These are phyloP conservation scores for Stephanodiscus minutulus DNA, from an alignment of 108 stramenopile species.

Conservation along the genomic window DNA sequence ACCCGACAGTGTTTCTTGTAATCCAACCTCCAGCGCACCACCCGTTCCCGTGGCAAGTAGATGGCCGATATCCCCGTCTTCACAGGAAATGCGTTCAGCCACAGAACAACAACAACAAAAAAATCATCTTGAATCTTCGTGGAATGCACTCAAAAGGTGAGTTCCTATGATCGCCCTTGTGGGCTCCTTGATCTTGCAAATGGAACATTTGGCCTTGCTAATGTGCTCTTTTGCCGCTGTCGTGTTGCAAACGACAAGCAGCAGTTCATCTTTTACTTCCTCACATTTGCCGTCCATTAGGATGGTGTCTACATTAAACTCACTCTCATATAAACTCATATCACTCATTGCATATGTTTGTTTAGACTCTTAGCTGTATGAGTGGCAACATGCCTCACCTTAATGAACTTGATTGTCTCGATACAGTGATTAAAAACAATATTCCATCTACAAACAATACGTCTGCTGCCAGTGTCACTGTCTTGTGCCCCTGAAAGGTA, in stretches of 20 bases:
- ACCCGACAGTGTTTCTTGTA: constrained; percentile 25
- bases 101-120: constrained; percentile 18
- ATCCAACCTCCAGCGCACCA: constrained; percentile 18
- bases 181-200: constrained; percentile 24
- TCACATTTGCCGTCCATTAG: not conserved
- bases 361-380: constrained; percentile 28
- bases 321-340: not conserved
- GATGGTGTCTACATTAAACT: not conserved
- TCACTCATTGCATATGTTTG: not conserved
- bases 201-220: constrained; percentile 8
- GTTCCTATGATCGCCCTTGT: constrained; percentile 10
- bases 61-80: constrained; percentile 20
- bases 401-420: constrained; percentile 43
- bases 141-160: constrained; percentile 17
- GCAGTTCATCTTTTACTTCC: not conserved
- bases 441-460: too few relatives aligned
- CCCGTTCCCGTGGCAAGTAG: constrained; percentile 21
- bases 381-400: constrained; percentile 13
- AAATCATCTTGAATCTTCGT: not conserved
- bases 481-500: constrained; percentile 16
- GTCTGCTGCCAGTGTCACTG: constrained; percentile 30
- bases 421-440: constrained; percentile 16
- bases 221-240: constrained; percentile 31
- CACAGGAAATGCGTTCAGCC: constrained; percentile 39
- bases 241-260: constrained; percentile 16